Base-by-base conservation (phyloP, 495 filamentous ascomycete genomes). In the Penicillium chermesinum region DNA sequence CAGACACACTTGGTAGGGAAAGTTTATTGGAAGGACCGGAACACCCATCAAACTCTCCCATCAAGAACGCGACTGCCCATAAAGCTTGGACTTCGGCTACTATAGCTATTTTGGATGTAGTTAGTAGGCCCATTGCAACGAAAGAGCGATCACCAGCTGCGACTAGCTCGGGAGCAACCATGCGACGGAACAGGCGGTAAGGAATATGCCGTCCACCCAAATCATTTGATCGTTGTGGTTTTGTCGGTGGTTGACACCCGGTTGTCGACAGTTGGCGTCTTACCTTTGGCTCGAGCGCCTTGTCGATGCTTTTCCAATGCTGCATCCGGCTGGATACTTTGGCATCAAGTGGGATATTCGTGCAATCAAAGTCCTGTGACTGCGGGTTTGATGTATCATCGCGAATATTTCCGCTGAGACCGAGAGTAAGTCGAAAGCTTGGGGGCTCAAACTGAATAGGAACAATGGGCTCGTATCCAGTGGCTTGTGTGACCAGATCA, bases 1-100 rank as follows among this genome's bases (percentile, higher is more conserved):
- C 20, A 1, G 54, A 47, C n/a, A 61, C 5, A 1, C 7, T 9
- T 6, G 16, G 16, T 58, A 64, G 38, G 4, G 15, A 17, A 7
- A 54, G 38, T 0, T 27, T 17, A 6, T 9, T 22, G 4, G 2
- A 12, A 10, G 48, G 21, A 15, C 12, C 16, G 12, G 14, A 35
- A 2, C 16, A 2, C 7, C 33, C 9, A 18, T 64, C 62, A 1
- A 65, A 48, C 5, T 44, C 54, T 2, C 55, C 62, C 0, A 54
- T 65, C 0, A 84, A 43, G 44, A 77, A 88, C 0, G 81, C 81
- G 32, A 70, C 71, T 13, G 83, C 75, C 86, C 85, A 90, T 6
- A 89, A 67, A 3, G 79, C 81, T 50, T 88, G 83, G 2, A 77
- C 62, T 48, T 88, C 81, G 0, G 83, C 78, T 2, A 79, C 70